A percentile compares a stretch with the other conserved stretches of the same genome.
Evolutionary conservation across 495 filamentous ascomycete genomes (phyloP).

Genomic region (Tuber calosporum): DNA sequence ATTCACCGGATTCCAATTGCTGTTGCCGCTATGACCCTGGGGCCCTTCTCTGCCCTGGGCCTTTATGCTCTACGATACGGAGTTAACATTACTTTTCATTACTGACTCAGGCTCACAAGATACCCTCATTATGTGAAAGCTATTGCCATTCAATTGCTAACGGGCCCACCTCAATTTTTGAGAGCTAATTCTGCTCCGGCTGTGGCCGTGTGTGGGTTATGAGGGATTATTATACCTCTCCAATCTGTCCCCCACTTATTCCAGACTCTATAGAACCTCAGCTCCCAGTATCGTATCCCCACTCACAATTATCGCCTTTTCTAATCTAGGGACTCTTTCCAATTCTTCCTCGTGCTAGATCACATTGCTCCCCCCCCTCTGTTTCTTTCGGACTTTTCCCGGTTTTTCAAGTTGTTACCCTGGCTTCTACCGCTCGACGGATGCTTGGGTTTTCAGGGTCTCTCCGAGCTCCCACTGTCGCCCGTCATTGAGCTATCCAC

Average conservation of each 20-base stretch:
- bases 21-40: not conserved
- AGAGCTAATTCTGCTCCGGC: not conserved
- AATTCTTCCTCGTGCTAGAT: not conserved
- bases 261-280: not conserved
- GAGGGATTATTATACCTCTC: not conserved
- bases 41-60: not conserved
- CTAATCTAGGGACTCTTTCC: not conserved
- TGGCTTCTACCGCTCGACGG: not conserved
- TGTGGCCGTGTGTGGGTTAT: not conserved
- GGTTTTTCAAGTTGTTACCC: not conserved
- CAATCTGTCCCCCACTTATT: not conserved
- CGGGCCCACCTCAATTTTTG: not conserved
- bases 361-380: not conserved
- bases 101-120: not conserved
- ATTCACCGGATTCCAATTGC: not conserved
- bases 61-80: not conserved
- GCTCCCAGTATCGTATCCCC: not conserved
- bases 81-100: not conserved
- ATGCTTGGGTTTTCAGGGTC: not conserved
- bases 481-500: not conserved
- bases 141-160: not conserved
- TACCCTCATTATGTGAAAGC: not conserved
- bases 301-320: not conserved
- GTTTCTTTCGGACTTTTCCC: not conserved
- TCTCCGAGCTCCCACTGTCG: not conserved